These are phyloP conservation scores for Salvia hispanica DNA, from an alignment of 257 asterid genomes.

Conservation along the genomic window DNA sequence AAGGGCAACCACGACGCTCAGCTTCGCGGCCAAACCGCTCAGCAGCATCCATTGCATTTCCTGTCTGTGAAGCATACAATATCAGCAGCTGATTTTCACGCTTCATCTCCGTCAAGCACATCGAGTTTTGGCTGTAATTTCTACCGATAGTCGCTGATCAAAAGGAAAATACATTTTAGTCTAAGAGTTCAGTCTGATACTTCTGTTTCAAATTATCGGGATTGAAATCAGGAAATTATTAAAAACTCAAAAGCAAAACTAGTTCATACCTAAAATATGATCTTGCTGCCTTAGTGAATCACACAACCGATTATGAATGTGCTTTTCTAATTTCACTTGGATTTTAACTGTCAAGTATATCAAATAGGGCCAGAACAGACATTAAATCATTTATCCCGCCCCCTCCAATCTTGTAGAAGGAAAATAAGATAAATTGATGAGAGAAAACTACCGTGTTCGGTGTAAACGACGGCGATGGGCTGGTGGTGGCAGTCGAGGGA, in stretches of 20 bases:
- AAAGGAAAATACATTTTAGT: neutral
- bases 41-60: slow-evolving; percentile 89
- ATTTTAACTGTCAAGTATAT: too few species aligned
- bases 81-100: slow-evolving; percentile 53
- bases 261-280: neutral
- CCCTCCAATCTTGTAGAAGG: too few species aligned
- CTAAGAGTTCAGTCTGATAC: neutral
- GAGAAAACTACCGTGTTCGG: too few species aligned
- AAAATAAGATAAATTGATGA: too few species aligned
- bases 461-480: too few species aligned
- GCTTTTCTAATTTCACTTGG: neutral
- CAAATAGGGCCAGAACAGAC: too few species aligned
- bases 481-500: too few species aligned
- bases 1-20: slow-evolving; percentile 78
- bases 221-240: neutral
- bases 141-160: slow-evolving; percentile 2
- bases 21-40: slow-evolving; percentile 88
- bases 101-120: slow-evolving; percentile 46
- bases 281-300: neutral
- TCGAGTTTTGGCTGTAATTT: slow-evolving; percentile 27
- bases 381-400: too few species aligned
- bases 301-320: neutral
- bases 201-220: neutral
- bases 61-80: slow-evolving; percentile 85
- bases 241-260: neutral